Percentiles rank a stretch among this genome's conserved stretches.
phyloP scores from a whole-genome alignment of 1,139 yeast genomes.

The Hyphopichia burtonii region DNA sequence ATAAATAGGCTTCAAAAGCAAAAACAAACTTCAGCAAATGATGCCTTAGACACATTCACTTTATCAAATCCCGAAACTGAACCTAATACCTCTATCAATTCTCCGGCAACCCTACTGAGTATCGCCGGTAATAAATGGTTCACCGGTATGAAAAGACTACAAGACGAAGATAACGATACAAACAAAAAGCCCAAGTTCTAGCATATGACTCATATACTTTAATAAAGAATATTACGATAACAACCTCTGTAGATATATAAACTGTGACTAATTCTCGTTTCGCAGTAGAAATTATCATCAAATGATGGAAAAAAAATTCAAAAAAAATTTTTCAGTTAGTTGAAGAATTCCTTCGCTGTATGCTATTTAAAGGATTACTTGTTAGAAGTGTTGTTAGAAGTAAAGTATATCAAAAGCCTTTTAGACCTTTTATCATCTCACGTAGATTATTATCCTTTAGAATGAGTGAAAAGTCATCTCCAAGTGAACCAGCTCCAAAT shows the following conservation, averaged over 20 bases:
- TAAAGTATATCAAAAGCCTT: not conserved
- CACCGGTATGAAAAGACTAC: constrained; percentile 17
- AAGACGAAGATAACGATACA: not conserved
- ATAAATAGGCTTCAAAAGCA: constrained; percentile 37
- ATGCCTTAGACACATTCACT: constrained; percentile 15
- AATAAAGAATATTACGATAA: too few relatives aligned
- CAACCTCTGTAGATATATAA: too few relatives aligned
- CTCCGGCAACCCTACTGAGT: not conserved
- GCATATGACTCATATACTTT: too few relatives aligned
- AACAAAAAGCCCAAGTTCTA: not conserved
- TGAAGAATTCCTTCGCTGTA: constrained; percentile 9
- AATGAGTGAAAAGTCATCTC: constrained; percentile 7
- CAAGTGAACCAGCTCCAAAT: constrained; percentile 9
- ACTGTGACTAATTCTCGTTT: not conserved
- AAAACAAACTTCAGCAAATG: constrained; percentile 13
- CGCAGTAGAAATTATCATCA: not conserved
- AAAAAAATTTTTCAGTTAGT: not conserved
- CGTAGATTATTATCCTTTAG: not conserved
- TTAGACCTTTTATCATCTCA: not conserved
- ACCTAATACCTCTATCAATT: not conserved
- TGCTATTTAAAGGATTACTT: constrained; percentile 21
- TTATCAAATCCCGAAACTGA: constrained; percentile 7
- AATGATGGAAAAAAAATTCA: not conserved
- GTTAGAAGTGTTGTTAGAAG: constrained; percentile 11
- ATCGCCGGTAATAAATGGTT: constrained; percentile 18